Base-by-base conservation (phyloP, 805 yeast species). In the Priceomyces melissophilus region DNA sequence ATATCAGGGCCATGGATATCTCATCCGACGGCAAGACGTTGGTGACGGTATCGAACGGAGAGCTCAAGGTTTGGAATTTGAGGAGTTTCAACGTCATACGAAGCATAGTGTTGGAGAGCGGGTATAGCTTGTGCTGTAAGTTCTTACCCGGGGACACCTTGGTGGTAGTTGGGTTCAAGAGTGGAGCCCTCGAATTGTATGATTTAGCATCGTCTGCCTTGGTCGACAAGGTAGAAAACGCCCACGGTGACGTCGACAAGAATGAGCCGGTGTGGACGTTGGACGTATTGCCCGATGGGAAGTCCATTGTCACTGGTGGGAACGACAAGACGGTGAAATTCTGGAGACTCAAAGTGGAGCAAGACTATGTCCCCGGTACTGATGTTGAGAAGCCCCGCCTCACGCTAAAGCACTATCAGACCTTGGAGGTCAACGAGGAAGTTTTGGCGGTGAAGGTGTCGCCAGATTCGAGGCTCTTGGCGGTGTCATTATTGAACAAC, bases 111-210 rank as follows among this genome's bases (percentile, higher is more conserved):
- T 52, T 67, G 35, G 90, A 83, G 28, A 78, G 95, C 48, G 97
- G 96, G 2, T 88, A 91, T 59, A 87, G 95, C 0, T 69, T 93
- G 38, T 76, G 87, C 44, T 74, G 86, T 45, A 77, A 79, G 53
- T 89, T 93, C 53, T 69, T 93, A 40, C 98, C 98, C 0, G 98
- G 98, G 48, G 96, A 95, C 41, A 72, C 89, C 1, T 69, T 93
- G 44, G 81, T 91, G 25, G 87, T 87, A 11, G 78, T 87, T 6
- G 98, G 97, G 31, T 88, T 93, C 45, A 88, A 89, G 58, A 78
- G 79, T 45, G 99, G 99, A 35, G 79, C 78, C 41, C 63, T 93
- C 40, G 91, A 87, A 54, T 69, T 93, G 35, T 86, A 84, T 57
- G 99, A 93, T 61, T 76, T 93, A 41, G 86, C 96, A 0, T 77